Conservation (phyloP, 257 asterid species). For the Salvia miltiorrhiza region DNA sequence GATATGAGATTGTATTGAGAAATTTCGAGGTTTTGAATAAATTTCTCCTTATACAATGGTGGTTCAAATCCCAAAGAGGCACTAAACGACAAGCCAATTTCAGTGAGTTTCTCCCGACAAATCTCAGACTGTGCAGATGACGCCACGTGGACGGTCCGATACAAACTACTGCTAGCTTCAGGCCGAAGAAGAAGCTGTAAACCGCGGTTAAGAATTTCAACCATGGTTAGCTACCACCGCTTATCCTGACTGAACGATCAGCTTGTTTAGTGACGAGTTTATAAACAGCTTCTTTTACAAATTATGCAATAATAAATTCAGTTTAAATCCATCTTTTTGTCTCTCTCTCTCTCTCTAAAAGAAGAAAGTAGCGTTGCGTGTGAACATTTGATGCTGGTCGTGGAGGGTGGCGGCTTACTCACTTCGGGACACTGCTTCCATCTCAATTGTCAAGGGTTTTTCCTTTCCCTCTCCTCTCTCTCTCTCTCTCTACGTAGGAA, state of each 20-base stretch:
- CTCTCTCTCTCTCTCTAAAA: constrained; percentile 28
- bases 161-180: constrained; percentile 16
- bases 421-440: constrained; percentile 6
- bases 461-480: not conserved
- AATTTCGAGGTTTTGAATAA: constrained; percentile 9
- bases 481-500: not conserved
- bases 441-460: constrained; percentile 6
- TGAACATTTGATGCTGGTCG: constrained; percentile 24
- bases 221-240: constrained; percentile 40
- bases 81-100: constrained; percentile 41
- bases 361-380: constrained; percentile 28
- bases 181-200: constrained; percentile 32
- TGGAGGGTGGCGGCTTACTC: constrained; percentile 25
- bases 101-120: constrained; percentile 52
- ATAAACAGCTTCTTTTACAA: not conserved
- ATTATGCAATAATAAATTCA: constrained; percentile 2
- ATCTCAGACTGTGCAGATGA: constrained; percentile 38
- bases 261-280: constrained; percentile 22
- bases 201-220: constrained; percentile 29
- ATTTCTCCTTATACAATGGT: constrained; percentile 1
- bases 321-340: constrained; percentile 39
- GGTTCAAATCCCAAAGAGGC: constrained; percentile 32
- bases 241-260: constrained; percentile 5
- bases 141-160: constrained; percentile 61
- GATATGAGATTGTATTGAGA: not conserved